phyloP scores from a whole-genome alignment of 768 basidiomycete genomes.

The Austroboletus eburneus region DNA sequence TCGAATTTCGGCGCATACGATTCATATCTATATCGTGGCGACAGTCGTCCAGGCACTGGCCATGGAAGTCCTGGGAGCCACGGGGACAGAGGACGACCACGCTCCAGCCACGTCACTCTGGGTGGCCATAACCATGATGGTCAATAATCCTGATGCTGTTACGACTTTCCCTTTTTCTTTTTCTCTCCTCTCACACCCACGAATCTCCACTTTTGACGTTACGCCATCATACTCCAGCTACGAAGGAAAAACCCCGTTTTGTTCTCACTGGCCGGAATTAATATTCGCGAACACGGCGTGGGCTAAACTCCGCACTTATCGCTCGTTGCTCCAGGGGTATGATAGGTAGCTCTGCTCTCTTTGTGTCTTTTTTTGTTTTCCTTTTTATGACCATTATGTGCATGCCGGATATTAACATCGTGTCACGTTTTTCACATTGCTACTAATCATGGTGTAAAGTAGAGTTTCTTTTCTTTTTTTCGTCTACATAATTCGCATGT shows the following conservation, averaged over 20 bases:
- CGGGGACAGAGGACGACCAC: conserved; percentile 20
- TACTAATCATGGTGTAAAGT: conserved; percentile 15
- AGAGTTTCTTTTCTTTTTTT: conserved; percentile 1
- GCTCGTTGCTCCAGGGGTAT: conserved; percentile 5
- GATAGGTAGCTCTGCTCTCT: conserved; percentile 17
- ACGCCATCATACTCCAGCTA: conserved; percentile 3
- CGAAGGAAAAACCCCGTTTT: conserved; percentile 5
- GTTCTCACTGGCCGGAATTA: conserved; percentile 5
- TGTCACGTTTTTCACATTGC: conserved; percentile 10
- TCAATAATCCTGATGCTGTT: conserved; percentile 2
- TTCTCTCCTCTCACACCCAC: background rate
- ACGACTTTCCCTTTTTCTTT: background rate
- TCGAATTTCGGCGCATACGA: conserved; percentile 15
- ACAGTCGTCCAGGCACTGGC: conserved; percentile 39
- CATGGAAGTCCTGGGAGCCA: conserved; percentile 30
- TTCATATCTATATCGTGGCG: conserved; percentile 36
- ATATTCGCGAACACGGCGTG: conserved; percentile 1
- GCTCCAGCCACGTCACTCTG: conserved; percentile 14
- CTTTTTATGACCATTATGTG: conserved; percentile 30
- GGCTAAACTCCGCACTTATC: conserved; percentile 2
- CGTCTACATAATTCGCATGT: conserved; percentile 7
- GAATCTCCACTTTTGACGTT: conserved; percentile 2
- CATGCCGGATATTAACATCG: conserved; percentile 13
- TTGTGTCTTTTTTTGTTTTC: conserved; percentile 27
- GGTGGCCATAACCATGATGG: conserved; percentile 10